phyloP scores from a whole-genome alignment of 2,329 filamentous ascomycete genomes.

The Elsinoe australis region DNA sequence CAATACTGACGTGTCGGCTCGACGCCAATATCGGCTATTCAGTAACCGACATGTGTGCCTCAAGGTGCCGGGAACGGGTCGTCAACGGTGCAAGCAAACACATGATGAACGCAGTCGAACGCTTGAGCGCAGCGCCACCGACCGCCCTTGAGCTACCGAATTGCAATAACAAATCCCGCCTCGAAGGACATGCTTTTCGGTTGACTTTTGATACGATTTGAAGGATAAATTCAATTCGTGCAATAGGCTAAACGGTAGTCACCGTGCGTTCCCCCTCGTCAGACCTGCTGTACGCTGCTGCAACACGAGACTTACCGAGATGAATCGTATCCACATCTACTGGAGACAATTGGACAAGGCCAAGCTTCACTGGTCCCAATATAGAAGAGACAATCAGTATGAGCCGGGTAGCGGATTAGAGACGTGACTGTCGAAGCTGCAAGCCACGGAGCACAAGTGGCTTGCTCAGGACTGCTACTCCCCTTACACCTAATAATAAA shows the following conservation, averaged over 20 bases:
- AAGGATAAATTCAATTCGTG: constrained; percentile 1
- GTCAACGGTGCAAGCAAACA: neutral
- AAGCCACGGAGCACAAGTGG: too few relatives aligned
- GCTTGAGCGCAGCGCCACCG: too few relatives aligned
- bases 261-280: neutral
- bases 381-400: neutral
- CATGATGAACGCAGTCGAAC: too few relatives aligned
- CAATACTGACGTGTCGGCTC: constrained; percentile 9
- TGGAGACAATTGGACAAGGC: neutral
- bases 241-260: neutral
- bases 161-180: too few relatives aligned
- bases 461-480: too few relatives aligned
- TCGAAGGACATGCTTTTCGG: too few relatives aligned
- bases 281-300: neutral
- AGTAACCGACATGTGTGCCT: neutral
- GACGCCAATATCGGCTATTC: neutral
- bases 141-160: too few relatives aligned
- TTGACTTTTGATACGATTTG: neutral
- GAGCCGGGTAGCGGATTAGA: too few relatives aligned
- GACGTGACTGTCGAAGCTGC: too few relatives aligned
- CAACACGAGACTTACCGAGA: constrained; percentile 1
- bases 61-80: constrained; percentile 5
- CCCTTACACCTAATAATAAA: too few relatives aligned
- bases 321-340: neutral
- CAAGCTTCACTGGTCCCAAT: neutral